Evolutionary conservation across 108 stramenopile species (phyloP), one percentile per base, ranked within the genome.

Genomic region (Schizochytrium sp.): DNA sequence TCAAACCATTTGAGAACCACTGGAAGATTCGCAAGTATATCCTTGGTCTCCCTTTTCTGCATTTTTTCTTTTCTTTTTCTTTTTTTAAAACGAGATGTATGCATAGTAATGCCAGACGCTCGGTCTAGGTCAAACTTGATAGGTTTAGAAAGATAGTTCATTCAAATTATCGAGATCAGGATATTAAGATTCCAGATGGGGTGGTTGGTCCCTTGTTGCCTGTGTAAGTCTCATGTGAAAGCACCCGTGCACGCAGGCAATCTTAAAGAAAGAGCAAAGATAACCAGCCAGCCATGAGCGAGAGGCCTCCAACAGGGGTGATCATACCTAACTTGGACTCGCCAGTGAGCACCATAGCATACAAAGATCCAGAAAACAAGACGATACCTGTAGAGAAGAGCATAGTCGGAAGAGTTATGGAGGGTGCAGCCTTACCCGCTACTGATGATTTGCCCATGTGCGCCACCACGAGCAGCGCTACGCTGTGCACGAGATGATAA

Each of bases 301-400:
- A 38, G 53, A 83, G 28, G 0, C 76, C 76, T 17, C 76, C 76
- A 42, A 83, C 55, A n/a, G 76, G 76, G 5, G 76, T 83, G 76
- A 83, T 55, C 76, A 83, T 83, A 10, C 76, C 76, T 10, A 83
- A 53, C 76, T 83, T 83, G 50, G 47, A 55, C 2, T 83, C 53
- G 1, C 76, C 76, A n/a, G 76, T 83, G 76, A 83, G 76, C 2
- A 83, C 76, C 76, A 83, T 83, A 38, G 76, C 76, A 53, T 83
- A 83, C 2, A 83, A 40, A n/a, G 50, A 55, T 10, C 76, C 76
- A 7, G 50, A 55, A 42, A 83, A 83, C 17, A 83, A 53, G 50
- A 40, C 47, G 55, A 83, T 83, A 5, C 76, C 76, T 1, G 3
- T 40, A 7, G 64, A 12, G 64, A 69, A 69, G 28, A 83, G 76